Percentiles rank a stretch among this genome's conserved stretches.
These are phyloP conservation scores for Bertia moriformis DNA, from an alignment of 2,329 filamentous ascomycete genomes.

Conservation along the genomic window DNA sequence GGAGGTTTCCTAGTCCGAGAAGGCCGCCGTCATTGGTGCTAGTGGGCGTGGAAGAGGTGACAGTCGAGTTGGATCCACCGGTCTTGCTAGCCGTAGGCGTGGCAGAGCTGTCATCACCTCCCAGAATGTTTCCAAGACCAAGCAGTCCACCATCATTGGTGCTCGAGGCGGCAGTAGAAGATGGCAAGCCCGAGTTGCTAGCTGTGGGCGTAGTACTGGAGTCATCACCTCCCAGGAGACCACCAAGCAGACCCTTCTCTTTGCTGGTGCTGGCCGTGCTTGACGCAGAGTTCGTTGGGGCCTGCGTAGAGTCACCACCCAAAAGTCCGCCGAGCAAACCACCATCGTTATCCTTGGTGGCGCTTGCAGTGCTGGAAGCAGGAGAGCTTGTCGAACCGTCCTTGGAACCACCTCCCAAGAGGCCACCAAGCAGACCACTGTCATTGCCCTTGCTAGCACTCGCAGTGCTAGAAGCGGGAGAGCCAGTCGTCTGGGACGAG, in stretches of 20 bases:
- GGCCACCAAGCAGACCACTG: neutral
- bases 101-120: neutral
- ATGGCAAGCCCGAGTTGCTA: neutral
- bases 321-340: neutral
- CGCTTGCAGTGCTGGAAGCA: neutral
- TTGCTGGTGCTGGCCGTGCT: neutral
- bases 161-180: neutral
- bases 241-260: neutral
- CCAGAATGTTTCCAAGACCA: neutral
- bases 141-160: neutral
- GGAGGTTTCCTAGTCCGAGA: neutral
- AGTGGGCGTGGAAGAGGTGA: neutral
- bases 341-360: neutral
- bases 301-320: too few relatives aligned
- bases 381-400: too few relatives aligned
- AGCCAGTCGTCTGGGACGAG: too few relatives aligned
- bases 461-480: neutral
- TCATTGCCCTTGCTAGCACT: neutral
- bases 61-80: neutral
- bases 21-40: neutral
- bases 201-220: neutral
- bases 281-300: too few relatives aligned
- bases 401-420: too few relatives aligned
- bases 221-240: too few relatives aligned
- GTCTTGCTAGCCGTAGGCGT: neutral